Conservation (phyloP, 108 stramenopile genomes). For the Mayamaea pseudoterrestris region DNA sequence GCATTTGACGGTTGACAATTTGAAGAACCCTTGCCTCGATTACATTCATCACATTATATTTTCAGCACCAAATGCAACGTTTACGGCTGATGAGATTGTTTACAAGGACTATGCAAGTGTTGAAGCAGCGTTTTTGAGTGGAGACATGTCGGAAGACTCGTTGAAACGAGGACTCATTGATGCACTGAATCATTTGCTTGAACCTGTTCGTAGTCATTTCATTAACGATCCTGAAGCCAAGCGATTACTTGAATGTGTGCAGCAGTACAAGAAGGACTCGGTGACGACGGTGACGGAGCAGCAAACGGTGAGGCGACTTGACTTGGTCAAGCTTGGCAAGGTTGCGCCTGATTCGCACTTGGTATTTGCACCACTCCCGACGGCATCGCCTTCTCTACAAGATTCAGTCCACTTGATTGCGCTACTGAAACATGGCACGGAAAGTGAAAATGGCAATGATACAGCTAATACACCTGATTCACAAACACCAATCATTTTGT, state of each 20-base stretch:
- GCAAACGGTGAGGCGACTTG: constrained; percentile 39
- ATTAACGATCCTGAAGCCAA: constrained; percentile 72
- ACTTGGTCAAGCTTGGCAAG: constrained; percentile 43
- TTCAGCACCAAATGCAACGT: constrained; percentile 62
- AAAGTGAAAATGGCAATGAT: background rate
- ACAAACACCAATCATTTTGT: constrained; percentile 48
- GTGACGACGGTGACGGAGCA: constrained; percentile 20
- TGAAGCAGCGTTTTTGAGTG: constrained; percentile 69
- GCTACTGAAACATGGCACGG: constrained; percentile 15
- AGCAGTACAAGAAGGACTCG: constrained; percentile 70
- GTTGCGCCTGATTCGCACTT: constrained; percentile 54
- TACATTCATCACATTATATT: constrained; percentile 94
- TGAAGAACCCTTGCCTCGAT: constrained; percentile 95
- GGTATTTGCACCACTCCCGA: constrained; percentile 78
- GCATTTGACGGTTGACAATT: constrained; percentile 60
- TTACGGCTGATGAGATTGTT: constrained; percentile 35
- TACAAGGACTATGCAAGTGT: constrained; percentile 75
- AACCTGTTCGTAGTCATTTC: constrained; percentile 97
- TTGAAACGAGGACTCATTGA: constrained; percentile 73
- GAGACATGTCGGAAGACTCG: constrained; percentile 56
- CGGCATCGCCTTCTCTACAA: constrained; percentile 56
- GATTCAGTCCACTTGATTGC: constrained; percentile 50
- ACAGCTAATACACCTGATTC: too few species aligned
- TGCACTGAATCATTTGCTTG: constrained; percentile 80
- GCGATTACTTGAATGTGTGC: constrained; percentile 79